A percentile compares a stretch with the other conserved stretches of the same genome.
Conservation (phyloP, 306 rosid species). For the Glycine tomentella region DNA sequence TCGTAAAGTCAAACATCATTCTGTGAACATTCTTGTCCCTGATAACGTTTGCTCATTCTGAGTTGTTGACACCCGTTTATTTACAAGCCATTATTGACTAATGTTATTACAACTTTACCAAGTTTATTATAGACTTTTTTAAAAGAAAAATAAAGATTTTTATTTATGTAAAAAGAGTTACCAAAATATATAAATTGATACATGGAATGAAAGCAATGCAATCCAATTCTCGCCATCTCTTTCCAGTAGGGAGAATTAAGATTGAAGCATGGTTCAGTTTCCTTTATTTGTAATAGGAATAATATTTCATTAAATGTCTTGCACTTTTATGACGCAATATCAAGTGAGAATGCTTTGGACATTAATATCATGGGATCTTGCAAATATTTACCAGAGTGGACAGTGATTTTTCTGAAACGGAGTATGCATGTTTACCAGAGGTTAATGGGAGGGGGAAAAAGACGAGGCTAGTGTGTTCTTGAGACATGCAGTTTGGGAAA, state of each 20-base stretch:
- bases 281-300: background rate
- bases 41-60: background rate
- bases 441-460: too few relatives aligned
- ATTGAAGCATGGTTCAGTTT: background rate
- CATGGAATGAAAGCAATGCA: background rate
- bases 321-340: too few relatives aligned
- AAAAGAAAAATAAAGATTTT: background rate
- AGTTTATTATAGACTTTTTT: background rate
- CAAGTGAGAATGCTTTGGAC: too few relatives aligned
- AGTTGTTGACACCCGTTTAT: background rate
- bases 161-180: background rate
- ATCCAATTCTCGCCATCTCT: background rate
- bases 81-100: background rate
- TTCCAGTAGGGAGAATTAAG: background rate
- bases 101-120: background rate
- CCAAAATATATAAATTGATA: too few relatives aligned
- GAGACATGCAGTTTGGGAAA: too few relatives aligned
- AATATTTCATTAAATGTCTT: too few relatives aligned
- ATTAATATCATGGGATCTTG: too few relatives aligned
- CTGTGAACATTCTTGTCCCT: background rate
- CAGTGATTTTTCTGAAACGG: too few relatives aligned
- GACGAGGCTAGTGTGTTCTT: too few relatives aligned
- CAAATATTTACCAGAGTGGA: too few relatives aligned
- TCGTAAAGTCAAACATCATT: background rate
- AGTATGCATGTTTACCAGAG: too few relatives aligned